Evolutionary conservation across 352 stramenopile genomes (phyloP).

Genomic region (Globisporangium perplexum): DNA sequence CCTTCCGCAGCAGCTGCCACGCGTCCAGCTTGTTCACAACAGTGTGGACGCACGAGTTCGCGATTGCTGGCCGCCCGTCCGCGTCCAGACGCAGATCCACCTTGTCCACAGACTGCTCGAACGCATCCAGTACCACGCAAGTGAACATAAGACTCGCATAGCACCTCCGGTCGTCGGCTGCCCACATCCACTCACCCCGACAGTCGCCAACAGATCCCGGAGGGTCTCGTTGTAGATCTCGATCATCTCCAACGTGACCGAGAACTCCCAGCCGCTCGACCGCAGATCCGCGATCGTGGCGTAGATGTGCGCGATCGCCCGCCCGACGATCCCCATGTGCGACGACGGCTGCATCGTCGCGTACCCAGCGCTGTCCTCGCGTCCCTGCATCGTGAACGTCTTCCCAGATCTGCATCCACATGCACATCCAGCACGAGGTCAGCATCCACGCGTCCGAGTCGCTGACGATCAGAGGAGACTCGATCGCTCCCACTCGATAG

Average conservation of each 20-base stretch:
- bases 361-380: slow-evolving; percentile 26
- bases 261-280: slow-evolving; percentile 70
- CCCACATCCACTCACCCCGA: slow-evolving; percentile 27
- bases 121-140: too few species aligned
- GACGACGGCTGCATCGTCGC: slow-evolving; percentile 34
- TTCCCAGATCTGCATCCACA: slow-evolving; percentile 58
- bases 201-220: slow-evolving; percentile 86
- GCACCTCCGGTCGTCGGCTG: too few species aligned
- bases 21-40: slow-evolving; percentile 56
- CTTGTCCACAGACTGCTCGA: slow-evolving; percentile 48
- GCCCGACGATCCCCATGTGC: slow-evolving; percentile 77
- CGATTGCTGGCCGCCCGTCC: slow-evolving; percentile 54
- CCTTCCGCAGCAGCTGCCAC: slow-evolving; percentile 58
- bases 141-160: too few species aligned
- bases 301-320: slow-evolving; percentile 77
- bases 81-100: slow-evolving; percentile 66
- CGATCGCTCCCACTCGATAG: too few species aligned
- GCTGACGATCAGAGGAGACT: too few species aligned
- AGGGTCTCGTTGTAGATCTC: slow-evolving; percentile 99
- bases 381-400: slow-evolving; percentile 86
- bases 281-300: slow-evolving; percentile 50
- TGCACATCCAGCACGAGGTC: background rate
- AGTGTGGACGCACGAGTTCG: slow-evolving; percentile 55
- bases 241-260: slow-evolving; percentile 81
- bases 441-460: too few species aligned